A percentile compares a stretch with the other conserved stretches of the same genome.
These are phyloP conservation scores for Saccharomycopsis amapae DNA, from an alignment of 805 yeast species.

Conservation along the genomic window DNA sequence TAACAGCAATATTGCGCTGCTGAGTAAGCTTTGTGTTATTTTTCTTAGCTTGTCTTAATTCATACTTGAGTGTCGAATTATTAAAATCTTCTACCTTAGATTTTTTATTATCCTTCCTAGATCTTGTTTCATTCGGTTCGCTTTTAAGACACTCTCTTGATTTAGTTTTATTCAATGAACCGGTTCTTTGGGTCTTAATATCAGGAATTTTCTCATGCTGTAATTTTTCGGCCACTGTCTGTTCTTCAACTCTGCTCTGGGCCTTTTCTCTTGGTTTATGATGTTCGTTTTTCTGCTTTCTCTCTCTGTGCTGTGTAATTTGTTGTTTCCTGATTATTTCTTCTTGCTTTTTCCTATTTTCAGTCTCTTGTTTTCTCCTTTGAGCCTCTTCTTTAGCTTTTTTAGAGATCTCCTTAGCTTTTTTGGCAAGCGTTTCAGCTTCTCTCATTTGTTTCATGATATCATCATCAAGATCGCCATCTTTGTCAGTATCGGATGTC, in stretches of 20 bases:
- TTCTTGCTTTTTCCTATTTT: not conserved
- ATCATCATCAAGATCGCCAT: conserved; percentile 5
- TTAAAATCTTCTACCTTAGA: not conserved
- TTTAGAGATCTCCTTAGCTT: conserved; percentile 3
- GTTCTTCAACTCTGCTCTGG: not conserved
- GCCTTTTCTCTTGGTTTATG: too few species aligned
- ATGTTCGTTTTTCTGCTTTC: not conserved
- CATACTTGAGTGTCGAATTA: too few species aligned
- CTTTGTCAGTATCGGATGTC: not conserved
- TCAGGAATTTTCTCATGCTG: too few species aligned
- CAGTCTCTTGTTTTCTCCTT: not conserved
- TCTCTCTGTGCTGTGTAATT: not conserved
- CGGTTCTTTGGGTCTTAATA: too few species aligned
- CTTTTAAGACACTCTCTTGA: not conserved
- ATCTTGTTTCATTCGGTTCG: not conserved
- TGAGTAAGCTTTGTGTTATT: not conserved
- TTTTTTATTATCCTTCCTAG: not conserved
- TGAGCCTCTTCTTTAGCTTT: not conserved
- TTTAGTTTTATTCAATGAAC: not conserved
- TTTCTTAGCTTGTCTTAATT: not conserved
- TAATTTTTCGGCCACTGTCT: not conserved
- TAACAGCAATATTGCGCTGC: not conserved
- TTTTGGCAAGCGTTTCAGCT: conserved; percentile 4
- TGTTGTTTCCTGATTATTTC: not conserved
- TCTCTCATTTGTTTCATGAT: conserved; percentile 3